A percentile compares a stretch with the other conserved stretches of the same genome.
Evolutionary conservation across 2,329 filamentous ascomycete species (phyloP).

Genomic region (Sphaerulina vaccinii): DNA sequence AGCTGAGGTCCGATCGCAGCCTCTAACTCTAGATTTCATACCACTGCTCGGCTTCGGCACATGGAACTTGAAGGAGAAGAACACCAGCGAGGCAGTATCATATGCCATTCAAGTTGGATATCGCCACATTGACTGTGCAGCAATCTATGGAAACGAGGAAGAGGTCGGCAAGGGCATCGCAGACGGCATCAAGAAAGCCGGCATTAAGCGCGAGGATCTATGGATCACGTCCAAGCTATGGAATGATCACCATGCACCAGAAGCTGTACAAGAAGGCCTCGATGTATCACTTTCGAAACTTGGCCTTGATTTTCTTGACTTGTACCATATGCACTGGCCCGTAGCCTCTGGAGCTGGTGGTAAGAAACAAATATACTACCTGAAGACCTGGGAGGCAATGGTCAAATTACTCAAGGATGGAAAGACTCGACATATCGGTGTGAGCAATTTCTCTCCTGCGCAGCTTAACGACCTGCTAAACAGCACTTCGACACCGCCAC

Average conservation of each 20-base stretch:
- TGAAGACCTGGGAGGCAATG: slow-evolving; percentile 35
- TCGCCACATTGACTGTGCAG: slow-evolving; percentile 53
- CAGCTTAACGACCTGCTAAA: slow-evolving; percentile 32
- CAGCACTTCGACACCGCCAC: slow-evolving; percentile 25
- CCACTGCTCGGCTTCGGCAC: slow-evolving; percentile 42
- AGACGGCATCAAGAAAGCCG: slow-evolving; percentile 36
- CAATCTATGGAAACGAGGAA: slow-evolving; percentile 46
- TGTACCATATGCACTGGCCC: slow-evolving; percentile 50
- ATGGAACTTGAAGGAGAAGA: slow-evolving; percentile 38
- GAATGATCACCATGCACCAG: slow-evolving; percentile 39
- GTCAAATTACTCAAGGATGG: slow-evolving; percentile 29
- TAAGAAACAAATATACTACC: slow-evolving; percentile 29
- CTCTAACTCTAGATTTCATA: slow-evolving; percentile 32
- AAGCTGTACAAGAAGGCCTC: slow-evolving; percentile 35
- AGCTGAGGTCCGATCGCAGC: slow-evolving; percentile 14
- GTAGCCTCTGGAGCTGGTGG: slow-evolving; percentile 29
- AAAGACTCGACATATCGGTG: slow-evolving; percentile 33
- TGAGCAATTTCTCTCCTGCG: slow-evolving; percentile 35
- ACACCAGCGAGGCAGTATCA: slow-evolving; percentile 40
- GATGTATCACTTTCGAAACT: slow-evolving; percentile 43
- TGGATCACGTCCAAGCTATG: slow-evolving; percentile 40
- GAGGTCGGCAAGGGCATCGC: slow-evolving; percentile 46
- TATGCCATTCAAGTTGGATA: slow-evolving; percentile 51
- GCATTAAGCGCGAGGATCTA: slow-evolving; percentile 38
- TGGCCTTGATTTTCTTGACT: slow-evolving; percentile 43